These are phyloP conservation scores for Mycocentrospora acerina DNA, from an alignment of 2,329 filamentous ascomycete genomes.

Conservation along the genomic window DNA sequence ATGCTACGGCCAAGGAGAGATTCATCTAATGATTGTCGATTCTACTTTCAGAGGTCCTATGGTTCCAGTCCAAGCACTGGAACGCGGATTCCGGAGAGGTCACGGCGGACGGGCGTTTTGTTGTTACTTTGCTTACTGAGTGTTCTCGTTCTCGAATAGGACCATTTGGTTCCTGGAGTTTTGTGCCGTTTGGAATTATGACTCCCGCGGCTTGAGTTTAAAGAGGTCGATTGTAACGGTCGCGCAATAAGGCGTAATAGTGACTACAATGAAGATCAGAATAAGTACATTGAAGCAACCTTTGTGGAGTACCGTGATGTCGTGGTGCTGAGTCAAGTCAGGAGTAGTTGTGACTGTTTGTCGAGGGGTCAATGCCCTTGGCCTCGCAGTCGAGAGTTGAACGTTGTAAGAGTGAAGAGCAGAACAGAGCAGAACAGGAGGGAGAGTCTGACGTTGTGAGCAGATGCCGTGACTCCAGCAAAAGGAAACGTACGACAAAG, in stretches of 20 bases:
- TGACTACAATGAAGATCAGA: neutral
- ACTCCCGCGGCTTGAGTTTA: constrained; percentile 18
- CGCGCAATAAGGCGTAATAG: neutral
- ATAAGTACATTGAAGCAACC: constrained; percentile 1
- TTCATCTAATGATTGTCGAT: constrained; percentile 25
- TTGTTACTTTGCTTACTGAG: constrained; percentile 4
- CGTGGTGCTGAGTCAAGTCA: constrained; percentile 8
- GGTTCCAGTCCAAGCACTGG: no score
- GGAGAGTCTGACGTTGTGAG: no score
- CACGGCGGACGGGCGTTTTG: constrained; percentile 10
- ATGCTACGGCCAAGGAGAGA: constrained; percentile 30
- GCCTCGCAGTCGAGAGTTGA: no score
- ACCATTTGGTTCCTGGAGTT: constrained; percentile 7
- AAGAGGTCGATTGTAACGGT: constrained; percentile 12
- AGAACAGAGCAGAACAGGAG: no score
- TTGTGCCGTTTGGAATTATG: constrained; percentile 13
- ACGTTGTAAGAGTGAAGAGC: no score
- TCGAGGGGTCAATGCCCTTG: no score
- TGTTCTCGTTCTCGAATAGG: neutral
- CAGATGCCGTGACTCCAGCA: no score
- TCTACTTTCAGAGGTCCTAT: neutral
- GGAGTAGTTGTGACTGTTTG: no score
- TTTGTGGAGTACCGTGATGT: constrained; percentile 20
- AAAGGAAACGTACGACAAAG: neutral
- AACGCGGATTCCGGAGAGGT: constrained; percentile 5